These are phyloP conservation scores for Boletus sensibilis DNA, from an alignment of 768 basidiomycete genomes.

Conservation along the genomic window DNA sequence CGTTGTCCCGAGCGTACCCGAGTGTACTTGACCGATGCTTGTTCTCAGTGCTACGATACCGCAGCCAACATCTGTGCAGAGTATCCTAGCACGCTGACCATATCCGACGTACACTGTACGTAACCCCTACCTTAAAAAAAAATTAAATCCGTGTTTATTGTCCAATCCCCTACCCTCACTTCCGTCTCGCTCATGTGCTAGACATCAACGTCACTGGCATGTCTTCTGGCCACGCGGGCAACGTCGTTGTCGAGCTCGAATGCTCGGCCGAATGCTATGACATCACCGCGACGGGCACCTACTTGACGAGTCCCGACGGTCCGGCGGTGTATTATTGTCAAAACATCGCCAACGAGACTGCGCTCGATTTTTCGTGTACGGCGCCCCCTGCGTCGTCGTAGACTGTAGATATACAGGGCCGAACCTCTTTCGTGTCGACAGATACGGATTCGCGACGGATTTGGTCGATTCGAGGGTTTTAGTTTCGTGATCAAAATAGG, in stretches of 20 bases:
- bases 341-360: slow-evolving; percentile 32
- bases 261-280: slow-evolving; percentile 39
- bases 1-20: background rate
- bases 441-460: too few relatives aligned
- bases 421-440: background rate
- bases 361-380: slow-evolving; percentile 32
- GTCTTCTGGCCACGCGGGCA: slow-evolving; percentile 40
- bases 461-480: too few relatives aligned
- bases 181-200: background rate
- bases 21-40: background rate
- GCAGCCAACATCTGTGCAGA: slow-evolving; percentile 35
- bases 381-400: slow-evolving; percentile 4
- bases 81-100: slow-evolving; percentile 36
- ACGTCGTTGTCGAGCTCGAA: slow-evolving; percentile 42
- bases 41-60: slow-evolving; percentile 38
- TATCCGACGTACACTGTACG: slow-evolving; percentile 45
- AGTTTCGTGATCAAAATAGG: background rate
- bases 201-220: slow-evolving; percentile 42
- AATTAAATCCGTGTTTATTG: too few relatives aligned
- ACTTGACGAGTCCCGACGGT: slow-evolving; percentile 30
- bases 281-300: slow-evolving; percentile 36
- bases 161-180: background rate
- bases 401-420: background rate
- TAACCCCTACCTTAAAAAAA: too few relatives aligned
- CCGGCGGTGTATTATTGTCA: slow-evolving; percentile 36